Evolutionary conservation across 805 yeast species (phyloP).

Genomic region (Ogataea methanolica): DNA sequence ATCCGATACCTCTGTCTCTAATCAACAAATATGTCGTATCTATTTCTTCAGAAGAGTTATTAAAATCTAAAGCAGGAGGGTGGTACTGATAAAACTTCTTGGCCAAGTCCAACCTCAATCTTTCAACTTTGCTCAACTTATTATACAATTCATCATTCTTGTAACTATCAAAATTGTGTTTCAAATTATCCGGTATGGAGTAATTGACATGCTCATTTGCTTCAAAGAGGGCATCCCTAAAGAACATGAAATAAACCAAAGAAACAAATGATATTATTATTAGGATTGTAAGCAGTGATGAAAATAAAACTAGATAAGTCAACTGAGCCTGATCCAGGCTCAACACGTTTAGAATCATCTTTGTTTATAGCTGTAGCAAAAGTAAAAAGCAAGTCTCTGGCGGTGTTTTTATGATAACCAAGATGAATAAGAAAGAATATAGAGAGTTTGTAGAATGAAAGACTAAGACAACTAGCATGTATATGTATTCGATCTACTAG

Average conservation of each 20-base stretch:
- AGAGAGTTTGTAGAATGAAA: no score
- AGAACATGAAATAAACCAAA: conserved; percentile 24
- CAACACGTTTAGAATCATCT: conserved; percentile 1
- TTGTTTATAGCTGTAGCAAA: no score
- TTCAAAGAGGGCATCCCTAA: conserved; percentile 16
- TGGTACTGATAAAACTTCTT: conserved; percentile 18
- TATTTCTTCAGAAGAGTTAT: conserved; percentile 21
- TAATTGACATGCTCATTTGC: conserved; percentile 11
- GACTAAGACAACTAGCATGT: no score
- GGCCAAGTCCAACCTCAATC: conserved; percentile 21
- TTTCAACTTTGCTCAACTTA: conserved; percentile 18
- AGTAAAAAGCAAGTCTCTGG: no score
- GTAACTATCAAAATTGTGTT: conserved; percentile 11
- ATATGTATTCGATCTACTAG: no score
- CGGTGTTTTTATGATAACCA: no score
- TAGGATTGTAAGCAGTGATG: conserved; percentile 23
- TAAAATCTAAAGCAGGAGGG: conserved; percentile 24
- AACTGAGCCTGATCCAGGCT: conserved; percentile 19
- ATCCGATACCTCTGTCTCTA: conserved; percentile 32
- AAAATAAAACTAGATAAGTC: conserved; percentile 22
- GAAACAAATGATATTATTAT: conserved; percentile 21
- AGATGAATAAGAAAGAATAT: no score
- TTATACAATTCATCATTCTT: conserved; percentile 17
- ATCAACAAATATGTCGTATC: conserved; percentile 27
- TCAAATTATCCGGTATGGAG: conserved; percentile 25